These are phyloP conservation scores for Colletotrichum simmondsii DNA, from an alignment of 2,329 filamentous ascomycete genomes.

Conservation along the genomic window DNA sequence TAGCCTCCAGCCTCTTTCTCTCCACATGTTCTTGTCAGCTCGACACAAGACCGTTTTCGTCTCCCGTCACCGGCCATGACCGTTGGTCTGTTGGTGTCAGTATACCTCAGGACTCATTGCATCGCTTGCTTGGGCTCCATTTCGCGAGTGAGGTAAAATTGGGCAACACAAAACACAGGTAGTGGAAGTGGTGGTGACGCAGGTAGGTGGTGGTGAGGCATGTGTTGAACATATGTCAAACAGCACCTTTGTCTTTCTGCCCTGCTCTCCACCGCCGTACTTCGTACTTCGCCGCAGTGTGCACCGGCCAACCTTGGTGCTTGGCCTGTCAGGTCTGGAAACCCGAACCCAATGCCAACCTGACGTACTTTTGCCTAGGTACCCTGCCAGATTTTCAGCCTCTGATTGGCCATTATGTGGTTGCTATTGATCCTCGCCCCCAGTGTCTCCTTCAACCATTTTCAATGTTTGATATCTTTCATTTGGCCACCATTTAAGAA, in stretches of 20 bases:
- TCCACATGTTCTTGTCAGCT: background rate
- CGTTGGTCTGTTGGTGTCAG: background rate
- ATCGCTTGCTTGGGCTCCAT: background rate
- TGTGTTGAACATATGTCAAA: background rate
- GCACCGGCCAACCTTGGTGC: constrained; percentile 4
- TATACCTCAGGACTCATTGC: background rate
- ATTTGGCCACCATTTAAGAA: no score
- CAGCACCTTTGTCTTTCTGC: background rate
- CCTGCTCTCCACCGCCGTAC: background rate
- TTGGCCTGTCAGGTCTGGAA: background rate
- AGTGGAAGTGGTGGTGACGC: background rate
- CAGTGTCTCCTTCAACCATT: background rate
- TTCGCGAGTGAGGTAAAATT: background rate
- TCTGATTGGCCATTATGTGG: background rate
- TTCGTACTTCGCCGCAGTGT: background rate
- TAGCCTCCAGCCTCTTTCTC: background rate
- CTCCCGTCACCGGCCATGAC: background rate
- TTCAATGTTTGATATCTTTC: background rate
- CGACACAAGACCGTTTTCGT: background rate
- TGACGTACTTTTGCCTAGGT: constrained; percentile 14
- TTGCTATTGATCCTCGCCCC: background rate
- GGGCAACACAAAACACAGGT: background rate
- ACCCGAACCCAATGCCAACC: constrained; percentile 13
- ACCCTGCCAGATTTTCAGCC: background rate
- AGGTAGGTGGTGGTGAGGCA: background rate